phyloP scores from a whole-genome alignment of 2,329 filamentous ascomycete species.

The Tolypocladium tundrense region DNA sequence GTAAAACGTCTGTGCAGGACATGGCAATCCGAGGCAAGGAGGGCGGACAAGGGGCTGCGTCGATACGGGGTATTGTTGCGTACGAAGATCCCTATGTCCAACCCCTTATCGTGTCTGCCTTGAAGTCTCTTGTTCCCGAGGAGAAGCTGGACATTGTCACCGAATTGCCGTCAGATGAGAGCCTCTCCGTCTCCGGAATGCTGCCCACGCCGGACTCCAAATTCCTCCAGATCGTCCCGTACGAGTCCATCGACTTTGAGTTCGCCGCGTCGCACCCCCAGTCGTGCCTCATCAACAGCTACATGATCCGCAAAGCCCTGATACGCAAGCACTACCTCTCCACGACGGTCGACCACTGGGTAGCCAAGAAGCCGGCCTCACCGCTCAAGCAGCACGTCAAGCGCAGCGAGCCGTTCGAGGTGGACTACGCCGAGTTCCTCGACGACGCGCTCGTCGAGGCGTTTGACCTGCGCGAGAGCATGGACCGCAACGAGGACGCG shows the following conservation, averaged over 20 bases:
- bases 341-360: slow-evolving; percentile 74
- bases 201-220: slow-evolving; percentile 26
- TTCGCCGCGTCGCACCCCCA: slow-evolving; percentile 52
- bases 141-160: slow-evolving; percentile 44
- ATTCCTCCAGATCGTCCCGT: slow-evolving; percentile 71
- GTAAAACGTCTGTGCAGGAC: slow-evolving; percentile 5
- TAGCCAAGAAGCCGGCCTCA: slow-evolving; percentile 69
- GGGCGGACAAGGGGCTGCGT: slow-evolving; percentile 5
- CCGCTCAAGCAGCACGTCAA: slow-evolving; percentile 62
- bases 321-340: slow-evolving; percentile 94
- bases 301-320: slow-evolving; percentile 89
- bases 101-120: slow-evolving; percentile 67
- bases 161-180: slow-evolving; percentile 23
- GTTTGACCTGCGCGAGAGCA: slow-evolving; percentile 73
- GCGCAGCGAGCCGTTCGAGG: slow-evolving; percentile 74
- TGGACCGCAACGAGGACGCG: slow-evolving; percentile 50
- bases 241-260: slow-evolving; percentile 82
- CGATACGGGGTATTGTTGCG: slow-evolving; percentile 58
- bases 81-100: slow-evolving; percentile 89
- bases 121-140: slow-evolving; percentile 50
- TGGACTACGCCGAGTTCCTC: slow-evolving; percentile 94
- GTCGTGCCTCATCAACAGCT: slow-evolving; percentile 70
- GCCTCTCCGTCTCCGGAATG: slow-evolving; percentile 24
- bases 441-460: slow-evolving; percentile 88
- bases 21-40: slow-evolving; percentile 11